These are phyloP conservation scores for Penicillium desertorum DNA, from an alignment of 495 filamentous ascomycete species.

Conservation along the genomic window DNA sequence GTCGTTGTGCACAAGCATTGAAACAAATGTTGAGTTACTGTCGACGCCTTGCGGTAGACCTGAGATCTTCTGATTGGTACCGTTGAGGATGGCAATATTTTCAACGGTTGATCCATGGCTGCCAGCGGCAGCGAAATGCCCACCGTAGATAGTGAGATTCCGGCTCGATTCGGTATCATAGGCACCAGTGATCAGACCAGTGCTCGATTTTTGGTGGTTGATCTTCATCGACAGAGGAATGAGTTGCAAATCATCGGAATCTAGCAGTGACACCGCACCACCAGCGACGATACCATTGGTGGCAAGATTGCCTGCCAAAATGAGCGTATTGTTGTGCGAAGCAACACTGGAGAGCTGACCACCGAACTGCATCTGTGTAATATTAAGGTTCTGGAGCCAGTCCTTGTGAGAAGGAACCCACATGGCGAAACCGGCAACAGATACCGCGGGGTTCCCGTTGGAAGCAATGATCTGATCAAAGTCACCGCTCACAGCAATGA, in stretches of 20 bases:
- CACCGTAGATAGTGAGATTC: conserved; percentile 86
- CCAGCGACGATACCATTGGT: conserved; percentile 66
- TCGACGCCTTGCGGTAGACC: conserved; percentile 69
- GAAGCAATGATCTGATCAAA: conserved; percentile 73
- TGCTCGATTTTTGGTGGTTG: conserved; percentile 50
- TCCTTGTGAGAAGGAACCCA: conserved; percentile 91
- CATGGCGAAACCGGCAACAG: conserved; percentile 74
- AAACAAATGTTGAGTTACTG: conserved; percentile 68
- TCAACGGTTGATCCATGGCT: conserved; percentile 68
- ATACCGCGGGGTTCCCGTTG: conserved; percentile 56
- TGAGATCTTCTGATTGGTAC: conserved; percentile 59
- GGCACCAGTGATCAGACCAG: conserved; percentile 70
- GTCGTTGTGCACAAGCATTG: conserved; percentile 65
- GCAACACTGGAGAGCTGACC: conserved; percentile 71
- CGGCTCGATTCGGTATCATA: conserved; percentile 67
- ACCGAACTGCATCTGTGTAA: conserved; percentile 60
- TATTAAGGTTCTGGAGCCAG: conserved; percentile 82
- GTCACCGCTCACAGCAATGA: conserved; percentile 75
- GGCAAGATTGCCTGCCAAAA: conserved; percentile 76
- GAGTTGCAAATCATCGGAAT: conserved; percentile 48
- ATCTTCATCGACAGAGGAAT: conserved; percentile 64
- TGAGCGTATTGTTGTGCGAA: conserved; percentile 57
- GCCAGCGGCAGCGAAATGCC: conserved; percentile 74
- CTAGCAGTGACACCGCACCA: conserved; percentile 64
- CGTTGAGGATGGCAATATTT: conserved; percentile 76